A percentile compares a stretch with the other conserved stretches of the same genome.
Conservation (phyloP, 805 yeast species). For the Helenozyma baotianmanensis region DNA sequence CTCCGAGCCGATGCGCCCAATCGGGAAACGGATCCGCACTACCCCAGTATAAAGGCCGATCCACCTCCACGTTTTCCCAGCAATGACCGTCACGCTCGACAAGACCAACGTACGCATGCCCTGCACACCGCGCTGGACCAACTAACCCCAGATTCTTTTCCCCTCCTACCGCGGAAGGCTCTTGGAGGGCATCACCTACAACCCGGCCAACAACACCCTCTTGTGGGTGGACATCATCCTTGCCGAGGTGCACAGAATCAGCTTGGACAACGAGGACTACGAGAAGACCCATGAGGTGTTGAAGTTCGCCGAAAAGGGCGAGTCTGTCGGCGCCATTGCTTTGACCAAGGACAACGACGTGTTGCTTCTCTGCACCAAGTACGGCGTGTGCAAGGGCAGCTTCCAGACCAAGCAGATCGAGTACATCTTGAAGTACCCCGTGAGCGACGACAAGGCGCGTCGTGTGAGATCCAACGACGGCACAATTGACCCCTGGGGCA, state of each 20-base stretch:
- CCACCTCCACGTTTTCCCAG: not conserved
- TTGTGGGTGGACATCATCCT: constrained; percentile 45
- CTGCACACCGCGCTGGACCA: not conserved
- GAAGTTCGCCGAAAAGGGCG: constrained; percentile 31
- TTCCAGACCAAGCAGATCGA: constrained; percentile 33
- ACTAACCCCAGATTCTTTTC: constrained; percentile 15
- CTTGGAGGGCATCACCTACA: constrained; percentile 65
- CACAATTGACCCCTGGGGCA: constrained; percentile 68
- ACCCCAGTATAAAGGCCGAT: no score
- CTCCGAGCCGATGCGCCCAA: no score
- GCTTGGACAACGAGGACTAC: constrained; percentile 14
- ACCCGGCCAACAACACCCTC: constrained; percentile 48
- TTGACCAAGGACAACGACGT: constrained; percentile 50
- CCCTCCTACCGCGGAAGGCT: constrained; percentile 42
- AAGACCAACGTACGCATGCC: constrained; percentile 8
- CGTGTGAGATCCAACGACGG: constrained; percentile 71
- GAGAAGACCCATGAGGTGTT: constrained; percentile 34
- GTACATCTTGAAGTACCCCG: constrained; percentile 40
- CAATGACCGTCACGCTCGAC: constrained; percentile 1
- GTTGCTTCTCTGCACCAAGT: constrained; percentile 57
- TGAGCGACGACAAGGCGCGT: constrained; percentile 16
- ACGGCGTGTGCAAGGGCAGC: constrained; percentile 58
- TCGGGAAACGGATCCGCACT: no score
- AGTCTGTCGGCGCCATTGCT: constrained; percentile 67
- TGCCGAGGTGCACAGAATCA: constrained; percentile 38